Percentiles rank a stretch among this genome's conserved stretches.
Conservation (phyloP, 2,329 filamentous ascomycete genomes). For the Colletotrichum theobromicola region DNA sequence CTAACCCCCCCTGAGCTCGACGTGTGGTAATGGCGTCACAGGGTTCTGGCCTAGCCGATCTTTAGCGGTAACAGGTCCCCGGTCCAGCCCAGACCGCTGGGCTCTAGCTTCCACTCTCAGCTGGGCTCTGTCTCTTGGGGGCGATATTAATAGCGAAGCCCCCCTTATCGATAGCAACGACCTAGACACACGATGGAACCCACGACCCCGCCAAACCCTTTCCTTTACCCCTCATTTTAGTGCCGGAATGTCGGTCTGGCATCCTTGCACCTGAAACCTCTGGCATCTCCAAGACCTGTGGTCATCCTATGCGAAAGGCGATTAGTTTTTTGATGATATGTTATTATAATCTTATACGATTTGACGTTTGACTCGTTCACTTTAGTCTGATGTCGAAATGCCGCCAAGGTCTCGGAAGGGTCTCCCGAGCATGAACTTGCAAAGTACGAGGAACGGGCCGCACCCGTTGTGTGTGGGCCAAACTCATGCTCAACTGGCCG, state of each 20-base stretch:
- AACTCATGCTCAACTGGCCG: not conserved
- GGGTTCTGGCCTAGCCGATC: not conserved
- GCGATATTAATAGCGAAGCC: not conserved
- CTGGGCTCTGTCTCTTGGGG: not conserved
- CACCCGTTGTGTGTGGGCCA: not conserved
- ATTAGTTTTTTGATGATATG: not conserved
- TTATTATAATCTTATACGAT: not conserved
- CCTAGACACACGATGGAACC: not conserved
- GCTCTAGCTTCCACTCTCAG: not conserved
- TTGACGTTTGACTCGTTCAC: not conserved
- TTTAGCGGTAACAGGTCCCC: slow-evolving; percentile 1
- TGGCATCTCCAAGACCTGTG: not conserved
- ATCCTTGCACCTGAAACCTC: not conserved
- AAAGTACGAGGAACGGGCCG: slow-evolving; percentile 2
- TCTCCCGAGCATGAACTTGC: not conserved
- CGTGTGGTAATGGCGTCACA: not conserved
- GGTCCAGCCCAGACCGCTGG: not conserved
- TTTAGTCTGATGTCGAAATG: not conserved
- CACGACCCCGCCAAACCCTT: not conserved
- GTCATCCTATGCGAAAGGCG: not conserved
- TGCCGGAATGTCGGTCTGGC: slow-evolving; percentile 3
- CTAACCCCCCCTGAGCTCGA: not conserved
- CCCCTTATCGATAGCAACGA: slow-evolving; percentile 1
- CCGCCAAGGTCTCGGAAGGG: not conserved
- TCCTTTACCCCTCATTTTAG: slow-evolving; percentile 5